Conservation (phyloP, 495 filamentous ascomycete genomes). For the Penicillium robsamsonii region DNA sequence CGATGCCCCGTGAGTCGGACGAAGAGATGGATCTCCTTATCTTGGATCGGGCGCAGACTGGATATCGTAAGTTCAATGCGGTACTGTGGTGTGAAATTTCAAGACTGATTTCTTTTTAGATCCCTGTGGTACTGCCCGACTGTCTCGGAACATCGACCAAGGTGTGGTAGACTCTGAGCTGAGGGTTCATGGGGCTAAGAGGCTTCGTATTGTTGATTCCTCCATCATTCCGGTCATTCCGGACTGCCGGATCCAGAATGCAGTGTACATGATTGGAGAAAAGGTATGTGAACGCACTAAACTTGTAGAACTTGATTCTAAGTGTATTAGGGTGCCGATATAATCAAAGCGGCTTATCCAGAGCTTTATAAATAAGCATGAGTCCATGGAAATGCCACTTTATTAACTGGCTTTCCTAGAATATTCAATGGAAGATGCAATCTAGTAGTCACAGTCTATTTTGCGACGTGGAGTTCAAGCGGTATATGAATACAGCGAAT, state of each 20-base stretch:
- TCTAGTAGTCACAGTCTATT: background rate
- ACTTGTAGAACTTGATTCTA: background rate
- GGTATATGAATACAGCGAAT: no score
- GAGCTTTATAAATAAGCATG: background rate
- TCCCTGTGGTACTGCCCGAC: constrained; percentile 53
- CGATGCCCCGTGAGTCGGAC: constrained; percentile 50
- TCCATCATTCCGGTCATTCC: constrained; percentile 33
- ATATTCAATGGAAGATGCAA: background rate
- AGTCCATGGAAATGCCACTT: background rate
- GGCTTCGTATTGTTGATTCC: constrained; percentile 48
- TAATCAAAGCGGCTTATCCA: constrained; percentile 36
- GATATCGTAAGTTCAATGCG: no score
- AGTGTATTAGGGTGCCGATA: constrained; percentile 35
- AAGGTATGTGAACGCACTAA: constrained; percentile 20
- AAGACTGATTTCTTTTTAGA: constrained; percentile 19
- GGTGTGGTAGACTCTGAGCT: constrained; percentile 53
- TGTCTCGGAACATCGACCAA: constrained; percentile 48
- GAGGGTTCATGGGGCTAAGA: constrained; percentile 50
- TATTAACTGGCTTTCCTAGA: background rate
- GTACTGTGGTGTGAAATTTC: no score
- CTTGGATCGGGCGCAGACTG: constrained; percentile 56
- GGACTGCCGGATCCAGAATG: constrained; percentile 24
- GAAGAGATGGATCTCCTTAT: constrained; percentile 55
- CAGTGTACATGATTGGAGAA: constrained; percentile 53
- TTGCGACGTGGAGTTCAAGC: no score